Evolutionary conservation across 208 protist genomes (phyloP), one percentile per base, ranked within the genome.

Genomic region (Crithidia expoeki): DNA sequence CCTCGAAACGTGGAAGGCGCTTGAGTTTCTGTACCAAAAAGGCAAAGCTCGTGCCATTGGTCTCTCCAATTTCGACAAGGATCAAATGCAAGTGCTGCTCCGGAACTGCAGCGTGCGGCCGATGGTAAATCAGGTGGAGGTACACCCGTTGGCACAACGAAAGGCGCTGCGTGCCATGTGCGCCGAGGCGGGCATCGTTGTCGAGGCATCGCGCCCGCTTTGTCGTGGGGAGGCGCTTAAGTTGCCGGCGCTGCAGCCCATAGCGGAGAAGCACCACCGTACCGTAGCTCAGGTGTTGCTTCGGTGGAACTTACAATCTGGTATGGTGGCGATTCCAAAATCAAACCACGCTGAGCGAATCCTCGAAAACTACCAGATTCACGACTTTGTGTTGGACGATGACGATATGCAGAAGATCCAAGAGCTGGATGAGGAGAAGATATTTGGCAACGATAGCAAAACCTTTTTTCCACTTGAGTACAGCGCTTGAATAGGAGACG

Each of bases 91-190:
- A 0, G 85, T 92, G 12, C 38, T 97, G 32, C 61, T 97, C 19
- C 76, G 82, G 36, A 61, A 80, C 27, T 91, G 89, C 67, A 82
- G 50, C 23, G 88, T 96, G 47, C 49, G 64, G 33, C 93, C 94
- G 19, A 89, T 85, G 66, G 86, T 98, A 38, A 98, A 97, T 56
- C 95, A 98, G 76, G 75, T 98, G 19, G 94, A 98, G 85, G 70
- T 96, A 46, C 93, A 98, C 67, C 94, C 94, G 3, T 78, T 71
- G 10, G 79, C 89, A 17, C 87, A 86, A 38, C 88, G 94, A 47
- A 50, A 68, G 17, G 68, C 33, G 14, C 64, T 98, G 19, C 80
- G 91, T 25, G 55, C 83, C 17, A 94, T 81, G 59, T 97, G 93
- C 73, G 51, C 72, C 11, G 56, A 86, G 19, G 68, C 90, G 17